Evolutionary conservation across 148 eudicot species (phyloP).

Genomic region (Camellia lanceoleosa): DNA sequence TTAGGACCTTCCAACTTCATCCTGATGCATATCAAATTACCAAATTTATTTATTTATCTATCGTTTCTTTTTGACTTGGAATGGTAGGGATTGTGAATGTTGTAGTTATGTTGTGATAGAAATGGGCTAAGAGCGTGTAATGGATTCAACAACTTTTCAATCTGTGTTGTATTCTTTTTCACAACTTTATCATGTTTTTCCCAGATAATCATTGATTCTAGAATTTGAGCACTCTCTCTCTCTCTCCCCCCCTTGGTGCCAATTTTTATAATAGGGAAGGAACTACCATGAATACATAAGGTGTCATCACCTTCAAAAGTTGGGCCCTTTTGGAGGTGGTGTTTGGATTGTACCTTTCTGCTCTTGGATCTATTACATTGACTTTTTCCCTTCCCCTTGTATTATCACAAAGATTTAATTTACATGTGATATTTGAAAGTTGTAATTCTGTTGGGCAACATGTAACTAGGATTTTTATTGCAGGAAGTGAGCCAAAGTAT

Average conservation of each 20-base stretch:
- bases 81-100: too few relatives aligned
- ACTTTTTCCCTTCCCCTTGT: background rate
- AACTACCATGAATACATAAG: background rate
- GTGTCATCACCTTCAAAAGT: background rate
- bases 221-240: background rate
- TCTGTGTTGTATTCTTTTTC: background rate
- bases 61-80: too few relatives aligned
- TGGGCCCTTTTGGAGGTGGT: background rate
- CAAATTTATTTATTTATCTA: too few relatives aligned
- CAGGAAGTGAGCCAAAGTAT: constrained; percentile 72
- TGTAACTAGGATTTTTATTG: constrained; percentile 13
- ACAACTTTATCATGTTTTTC: background rate
- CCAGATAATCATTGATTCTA: too few relatives aligned
- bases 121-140: too few relatives aligned
- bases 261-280: background rate
- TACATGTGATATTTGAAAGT: background rate
- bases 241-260: background rate
- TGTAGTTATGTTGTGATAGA: too few relatives aligned
- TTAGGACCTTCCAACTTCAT: too few relatives aligned
- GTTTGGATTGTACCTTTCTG: background rate
- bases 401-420: background rate
- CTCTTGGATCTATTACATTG: background rate
- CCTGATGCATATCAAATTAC: too few relatives aligned
- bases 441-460: background rate
- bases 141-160: background rate